Base-by-base conservation (phyloP, 1,284 basidiomycete genomes). In the Cutaneotrichosporon dermatis region DNA sequence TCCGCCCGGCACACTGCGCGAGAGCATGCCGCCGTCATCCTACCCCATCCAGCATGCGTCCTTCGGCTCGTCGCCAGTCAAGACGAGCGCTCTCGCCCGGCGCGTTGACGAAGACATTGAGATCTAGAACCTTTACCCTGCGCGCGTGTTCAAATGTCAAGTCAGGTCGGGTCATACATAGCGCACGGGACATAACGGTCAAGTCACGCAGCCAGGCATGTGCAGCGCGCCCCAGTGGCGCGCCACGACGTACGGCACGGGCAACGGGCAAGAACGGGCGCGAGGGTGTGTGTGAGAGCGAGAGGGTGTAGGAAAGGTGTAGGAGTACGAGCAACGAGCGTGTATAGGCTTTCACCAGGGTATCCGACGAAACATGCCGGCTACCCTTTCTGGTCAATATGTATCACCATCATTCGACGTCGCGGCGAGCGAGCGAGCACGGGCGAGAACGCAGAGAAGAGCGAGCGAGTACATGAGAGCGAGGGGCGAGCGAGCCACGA, bases 51-150 rank as follows among this genome's bases (percentile, higher is more conserved):
- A 76, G 55, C 46, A 75, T 59, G 66, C 64, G 45, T 55, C 44
- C 35, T 69, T 69, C 44, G 72, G 73, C 37, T 70, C 71, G n/a
- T 74, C 72, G 11, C 75, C 75, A 3, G 74, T 77, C 66, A 77
- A 77, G 64, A 70, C 72, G 11, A 74, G 72, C 46, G 70, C 65
- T n/a, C 66, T 77, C 37, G 74, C 70, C 9, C 66, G 63, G 49
- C 63, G 73, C 42, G 57, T 71, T 40, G 73, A 76, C 64, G 72
- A 76, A 60, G 73, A 73, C 37, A 66, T 67, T 25, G 63, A 73
- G 56, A 34, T 42, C 15, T 56, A 40, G 46, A 51, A 10, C 16
- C 4, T 51, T 25, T 25, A 25, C 25, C 9, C n/a, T 16, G 3
- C 15, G 35, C 34, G 33, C 16, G 36, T 51, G 50, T 51, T 15